phyloP scores from a whole-genome alignment of 495 filamentous ascomycete genomes.

The Barbatosphaeria neglecta region DNA sequence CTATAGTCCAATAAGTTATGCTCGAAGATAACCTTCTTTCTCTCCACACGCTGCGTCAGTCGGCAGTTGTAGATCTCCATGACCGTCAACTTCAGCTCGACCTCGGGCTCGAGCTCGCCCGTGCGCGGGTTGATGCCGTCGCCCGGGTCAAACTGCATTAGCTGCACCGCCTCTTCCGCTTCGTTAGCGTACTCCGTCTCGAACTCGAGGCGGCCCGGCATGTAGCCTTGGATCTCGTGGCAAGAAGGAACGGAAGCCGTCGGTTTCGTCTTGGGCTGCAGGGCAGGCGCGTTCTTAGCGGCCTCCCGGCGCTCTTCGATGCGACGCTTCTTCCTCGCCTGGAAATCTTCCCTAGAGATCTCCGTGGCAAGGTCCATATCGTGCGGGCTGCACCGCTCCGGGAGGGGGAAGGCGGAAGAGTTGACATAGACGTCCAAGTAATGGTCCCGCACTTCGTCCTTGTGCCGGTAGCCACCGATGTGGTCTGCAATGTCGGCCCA shows the following conservation, averaged over 20 bases:
- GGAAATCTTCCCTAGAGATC: conserved; percentile 85
- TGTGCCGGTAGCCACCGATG: conserved; percentile 85
- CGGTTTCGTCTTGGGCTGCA: conserved; percentile 87
- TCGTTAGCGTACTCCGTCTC: conserved; percentile 97
- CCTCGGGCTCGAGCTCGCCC: conserved; percentile 80
- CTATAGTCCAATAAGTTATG: conserved; percentile 86
- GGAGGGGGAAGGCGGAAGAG: conserved; percentile 72
- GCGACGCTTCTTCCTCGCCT: conserved; percentile 81
- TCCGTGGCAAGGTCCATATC: conserved; percentile 65
- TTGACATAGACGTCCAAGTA: conserved; percentile 83
- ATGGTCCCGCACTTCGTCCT: conserved; percentile 90
- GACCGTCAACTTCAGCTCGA: conserved; percentile 92
- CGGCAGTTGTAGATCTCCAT: conserved; percentile 98
- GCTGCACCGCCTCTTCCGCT: conserved; percentile 93
- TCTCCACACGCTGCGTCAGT: conserved; percentile 79
- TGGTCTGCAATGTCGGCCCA: conserved; percentile 98
- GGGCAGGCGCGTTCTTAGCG: conserved; percentile 68
- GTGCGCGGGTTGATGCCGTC: conserved; percentile 78
- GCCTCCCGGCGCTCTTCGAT: conserved; percentile 89
- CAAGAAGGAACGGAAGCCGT: conserved; percentile 88
- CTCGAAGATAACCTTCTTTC: conserved; percentile 94
- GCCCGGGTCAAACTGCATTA: conserved; percentile 95
- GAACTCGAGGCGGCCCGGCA: conserved; percentile 95
- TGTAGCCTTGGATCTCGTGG: conserved; percentile 96
- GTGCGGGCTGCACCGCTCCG: conserved; percentile 66